A percentile compares a stretch with the other conserved stretches of the same genome.
phyloP scores from a whole-genome alignment of 2,329 filamentous ascomycete species.

The Tolypocladium sp. region DNA sequence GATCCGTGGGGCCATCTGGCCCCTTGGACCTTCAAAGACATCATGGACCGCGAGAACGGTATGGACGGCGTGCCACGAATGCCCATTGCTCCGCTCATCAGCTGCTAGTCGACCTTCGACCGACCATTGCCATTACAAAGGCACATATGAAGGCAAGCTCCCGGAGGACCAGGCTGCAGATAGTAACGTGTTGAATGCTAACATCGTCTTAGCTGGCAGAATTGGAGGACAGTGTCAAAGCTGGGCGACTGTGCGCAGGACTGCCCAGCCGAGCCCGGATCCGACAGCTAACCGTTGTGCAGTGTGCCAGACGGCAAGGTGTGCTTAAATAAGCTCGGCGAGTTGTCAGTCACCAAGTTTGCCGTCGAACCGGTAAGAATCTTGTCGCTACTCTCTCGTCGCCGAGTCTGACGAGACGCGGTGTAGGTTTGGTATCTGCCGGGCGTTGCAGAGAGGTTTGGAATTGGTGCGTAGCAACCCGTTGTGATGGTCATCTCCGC shows the following conservation, averaged over 20 bases:
- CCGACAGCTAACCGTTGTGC: not conserved
- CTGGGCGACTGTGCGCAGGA: conserved; percentile 56
- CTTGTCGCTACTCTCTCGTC: not conserved
- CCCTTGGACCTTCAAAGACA: conserved; percentile 73
- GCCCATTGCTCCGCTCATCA: conserved; percentile 3
- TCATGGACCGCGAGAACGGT: conserved; percentile 66
- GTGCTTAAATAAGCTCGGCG: conserved; percentile 75
- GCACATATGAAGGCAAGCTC: conserved; percentile 71
- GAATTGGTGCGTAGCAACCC: conserved; percentile 52
- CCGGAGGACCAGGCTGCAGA: too few species aligned
- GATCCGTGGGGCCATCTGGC: conserved; percentile 86
- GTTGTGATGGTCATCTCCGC: not conserved
- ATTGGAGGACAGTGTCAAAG: conserved; percentile 76
- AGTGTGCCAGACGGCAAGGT: conserved; percentile 75
- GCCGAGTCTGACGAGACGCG: not conserved
- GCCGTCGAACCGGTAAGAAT: conserved; percentile 79
- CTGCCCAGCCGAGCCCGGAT: not conserved
- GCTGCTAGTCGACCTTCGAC: conserved; percentile 63
- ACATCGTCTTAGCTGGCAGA: conserved; percentile 58
- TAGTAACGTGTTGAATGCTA: not conserved
- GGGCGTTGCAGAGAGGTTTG: conserved; percentile 84
- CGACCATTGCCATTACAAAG: conserved; percentile 84
- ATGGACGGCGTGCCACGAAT: conserved; percentile 7
- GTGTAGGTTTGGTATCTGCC: conserved; percentile 67
- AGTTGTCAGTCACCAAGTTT: conserved; percentile 90